A percentile compares a stretch with the other conserved stretches of the same genome.
phyloP scores from a whole-genome alignment of 345 rosid species.

The Gossypium bickii region DNA sequence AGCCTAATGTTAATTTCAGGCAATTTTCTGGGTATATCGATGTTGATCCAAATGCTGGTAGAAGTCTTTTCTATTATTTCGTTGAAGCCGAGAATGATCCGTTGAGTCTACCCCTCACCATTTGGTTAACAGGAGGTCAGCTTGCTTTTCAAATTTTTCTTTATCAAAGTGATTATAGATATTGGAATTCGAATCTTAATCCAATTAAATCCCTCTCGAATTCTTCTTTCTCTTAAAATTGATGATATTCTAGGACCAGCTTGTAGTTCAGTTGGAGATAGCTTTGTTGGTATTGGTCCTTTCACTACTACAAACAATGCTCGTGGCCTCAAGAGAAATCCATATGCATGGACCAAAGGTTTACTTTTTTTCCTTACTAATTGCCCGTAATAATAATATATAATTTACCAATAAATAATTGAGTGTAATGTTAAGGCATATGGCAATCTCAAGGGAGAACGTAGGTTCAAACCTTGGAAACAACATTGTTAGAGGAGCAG shows the following conservation, averaged over 20 bases:
- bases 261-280: neutral
- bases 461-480: no score
- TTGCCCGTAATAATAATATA: no score
- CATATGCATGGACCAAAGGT: conserved; percentile 2
- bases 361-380: neutral
- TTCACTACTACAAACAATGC: neutral
- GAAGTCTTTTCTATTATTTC: conserved; percentile 10
- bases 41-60: neutral
- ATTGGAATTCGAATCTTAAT: neutral
- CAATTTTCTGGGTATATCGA: conserved; percentile 6
- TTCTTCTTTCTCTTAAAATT: neutral
- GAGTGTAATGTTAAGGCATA: no score
- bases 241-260: neutral
- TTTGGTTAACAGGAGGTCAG: conserved; percentile 8
- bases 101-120: neutral
- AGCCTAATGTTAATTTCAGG: neutral
- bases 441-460: accelerated
- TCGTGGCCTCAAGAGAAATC: neutral
- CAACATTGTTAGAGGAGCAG: accelerated
- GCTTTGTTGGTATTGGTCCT: conserved; percentile 6
- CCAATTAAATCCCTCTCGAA: neutral
- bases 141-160: neutral
- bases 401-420: no score
- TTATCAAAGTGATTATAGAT: neutral
- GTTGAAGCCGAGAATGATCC: conserved; percentile 5